Percentiles rank a stretch among this genome's conserved stretches.
phyloP scores from a whole-genome alignment of 1,284 basidiomycete genomes.

The Ustilago trichophora region DNA sequence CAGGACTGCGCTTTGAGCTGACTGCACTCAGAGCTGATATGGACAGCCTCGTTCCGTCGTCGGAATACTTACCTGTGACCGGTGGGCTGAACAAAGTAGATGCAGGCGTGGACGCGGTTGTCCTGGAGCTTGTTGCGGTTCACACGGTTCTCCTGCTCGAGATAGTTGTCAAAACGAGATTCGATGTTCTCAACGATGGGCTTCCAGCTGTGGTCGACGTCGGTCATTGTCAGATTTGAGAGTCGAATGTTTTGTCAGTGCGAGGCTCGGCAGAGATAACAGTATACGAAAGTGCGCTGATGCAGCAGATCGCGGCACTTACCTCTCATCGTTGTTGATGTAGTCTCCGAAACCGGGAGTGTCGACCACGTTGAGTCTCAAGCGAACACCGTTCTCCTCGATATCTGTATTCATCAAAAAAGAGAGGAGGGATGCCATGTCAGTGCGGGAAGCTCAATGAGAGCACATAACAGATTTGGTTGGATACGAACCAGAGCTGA shows the following conservation, averaged over 20 bases:
- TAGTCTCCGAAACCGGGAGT: slow-evolving; percentile 66
- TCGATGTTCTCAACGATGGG: slow-evolving; percentile 66
- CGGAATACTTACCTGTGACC: too few relatives aligned
- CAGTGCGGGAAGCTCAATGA: neutral
- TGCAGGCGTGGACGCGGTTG: slow-evolving; percentile 65
- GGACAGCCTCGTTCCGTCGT: too few relatives aligned
- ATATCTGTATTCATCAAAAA: slow-evolving; percentile 47
- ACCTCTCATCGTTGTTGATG: slow-evolving; percentile 65
- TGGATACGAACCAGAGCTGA: slow-evolving; percentile 57
- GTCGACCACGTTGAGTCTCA: slow-evolving; percentile 65
- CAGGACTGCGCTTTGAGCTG: too few relatives aligned
- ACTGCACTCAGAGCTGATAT: too few relatives aligned
- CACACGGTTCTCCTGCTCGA: slow-evolving; percentile 66
- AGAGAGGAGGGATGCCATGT: neutral
- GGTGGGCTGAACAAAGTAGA: slow-evolving; percentile 66
- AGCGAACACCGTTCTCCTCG: slow-evolving; percentile 65
- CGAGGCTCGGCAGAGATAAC: neutral
- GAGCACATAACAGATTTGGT: neutral
- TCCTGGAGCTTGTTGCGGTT: slow-evolving; percentile 64
- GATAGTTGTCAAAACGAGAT: slow-evolving; percentile 64
- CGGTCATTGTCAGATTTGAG: too few relatives aligned
- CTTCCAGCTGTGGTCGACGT: slow-evolving; percentile 56
- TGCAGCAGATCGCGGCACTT: slow-evolving; percentile 1
- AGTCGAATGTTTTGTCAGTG: too few relatives aligned
- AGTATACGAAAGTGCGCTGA: neutral